Conservation (phyloP, 176 grass and related monocot species). For the sorghum (Sorghum bicolor) region DNA sequence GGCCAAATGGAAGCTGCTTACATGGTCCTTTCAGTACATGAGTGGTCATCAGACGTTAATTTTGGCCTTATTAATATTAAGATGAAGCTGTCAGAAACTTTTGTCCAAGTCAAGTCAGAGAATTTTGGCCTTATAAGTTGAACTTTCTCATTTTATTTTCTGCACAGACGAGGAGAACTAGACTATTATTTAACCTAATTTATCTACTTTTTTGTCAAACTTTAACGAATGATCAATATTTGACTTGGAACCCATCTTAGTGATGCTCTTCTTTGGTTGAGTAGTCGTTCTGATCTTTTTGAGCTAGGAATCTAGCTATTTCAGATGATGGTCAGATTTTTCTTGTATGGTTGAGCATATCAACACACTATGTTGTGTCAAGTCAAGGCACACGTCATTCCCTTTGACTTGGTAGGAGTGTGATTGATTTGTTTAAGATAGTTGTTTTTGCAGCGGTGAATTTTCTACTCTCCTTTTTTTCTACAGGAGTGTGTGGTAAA, state of each 20-base stretch:
- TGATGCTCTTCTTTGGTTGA: neutral
- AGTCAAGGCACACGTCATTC: neutral
- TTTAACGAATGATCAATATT: neutral
- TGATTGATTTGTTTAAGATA: neutral
- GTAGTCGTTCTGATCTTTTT: neutral
- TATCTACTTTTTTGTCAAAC: neutral
- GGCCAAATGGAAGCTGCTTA: neutral
- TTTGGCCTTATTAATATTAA: no score
- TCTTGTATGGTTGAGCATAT: neutral
- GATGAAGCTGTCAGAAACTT: neutral
- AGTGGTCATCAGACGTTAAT: neutral
- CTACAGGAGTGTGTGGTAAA: neutral
- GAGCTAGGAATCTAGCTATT: neutral
- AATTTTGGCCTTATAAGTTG: neutral
- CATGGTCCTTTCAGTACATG: neutral
- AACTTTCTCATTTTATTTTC: neutral
- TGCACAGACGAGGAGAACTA: neutral
- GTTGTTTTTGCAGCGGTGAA: neutral
- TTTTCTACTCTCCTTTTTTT: neutral
- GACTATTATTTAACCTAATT: neutral
- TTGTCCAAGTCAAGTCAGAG: neutral
- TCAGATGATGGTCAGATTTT: neutral
- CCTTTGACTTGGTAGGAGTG: neutral
- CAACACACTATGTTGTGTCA: neutral
- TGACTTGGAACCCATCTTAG: neutral